Base-by-base conservation (phyloP, 2,329 filamentous ascomycete species). In the Microsporum audouinii region DNA sequence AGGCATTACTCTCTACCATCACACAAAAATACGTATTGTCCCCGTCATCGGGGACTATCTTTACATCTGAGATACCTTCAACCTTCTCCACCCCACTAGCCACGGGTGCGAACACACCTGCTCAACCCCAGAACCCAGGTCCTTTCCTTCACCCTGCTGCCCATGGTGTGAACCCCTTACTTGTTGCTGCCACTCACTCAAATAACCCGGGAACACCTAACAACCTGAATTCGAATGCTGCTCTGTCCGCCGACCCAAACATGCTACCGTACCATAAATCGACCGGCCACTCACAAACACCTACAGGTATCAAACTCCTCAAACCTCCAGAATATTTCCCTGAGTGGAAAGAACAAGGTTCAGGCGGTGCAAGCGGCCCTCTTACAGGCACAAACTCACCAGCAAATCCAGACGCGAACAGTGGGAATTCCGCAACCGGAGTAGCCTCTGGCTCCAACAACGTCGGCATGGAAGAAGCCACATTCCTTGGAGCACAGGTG, bases 1-100 rank as follows among this genome's bases (percentile, higher is more conserved):
- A 96, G 68, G 89, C 92, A 66, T 85, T 99, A 56, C 73, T 97
- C 41, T 82, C 88, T 68, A 91, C 86, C 0, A 82, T 99, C 39
- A 83, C 83, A 41, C 82, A 86, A 57, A 91, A 91, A 65, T 94
- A 96, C 73, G 82, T 96, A 60, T 86, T 99, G 66, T 95, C 91
- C 1, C 94, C 94, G 0, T 91, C 88, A 33, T 92, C 90, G 0
- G 91, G 90, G 58, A 96, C 91, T 47, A 97, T 97, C 69, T 97
- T 97, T 80, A 96, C 91, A 39, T 96, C 91, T 27, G 94, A 99
- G 74, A 85, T 97, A 41, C 94, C 94, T 5, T 96, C 91, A 6
- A 92, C 94, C 75, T 84, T 96, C 71, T 91, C 89, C 34, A 97
- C 94, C 0, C 94, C 94, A 0, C 82, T 88, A 8, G 91, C 90